Evolutionary conservation across 2,329 filamentous ascomycete genomes (phyloP), one percentile per base, ranked within the genome.

Genomic region (Penicillium italicum): DNA sequence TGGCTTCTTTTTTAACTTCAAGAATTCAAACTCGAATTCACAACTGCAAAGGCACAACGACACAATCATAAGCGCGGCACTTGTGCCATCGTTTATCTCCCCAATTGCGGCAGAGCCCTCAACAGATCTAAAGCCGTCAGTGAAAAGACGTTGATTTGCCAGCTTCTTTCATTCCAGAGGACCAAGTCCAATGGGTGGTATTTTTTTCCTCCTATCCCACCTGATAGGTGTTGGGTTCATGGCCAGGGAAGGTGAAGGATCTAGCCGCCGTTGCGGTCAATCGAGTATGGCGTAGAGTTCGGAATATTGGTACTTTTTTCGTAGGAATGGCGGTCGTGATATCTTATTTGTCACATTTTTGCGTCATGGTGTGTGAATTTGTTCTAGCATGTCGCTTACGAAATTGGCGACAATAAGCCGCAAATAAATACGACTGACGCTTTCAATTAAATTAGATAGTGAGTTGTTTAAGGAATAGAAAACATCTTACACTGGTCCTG

Each of bases 31-130:
- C 5, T 30, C n/a, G 6, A 18, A 14, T 20, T 12, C 10, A 16
- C 3, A 9, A 1, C 1, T 2, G 1, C 22, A 6, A 7, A 24
- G 3, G 5, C 11, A 8, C 12, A 9, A 10, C 11, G 3, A 16
- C n/a, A 14, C 11, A 9, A 20, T n/a, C 4, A 7, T 3, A 11
- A 30, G 14, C 3, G n/a, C 11, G n/a, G 7, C 26, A 14, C 10
- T 16, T 44, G 12, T 20, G 40, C 10, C 26, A n/a, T 43, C 3
- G 3, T 20, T 30, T 30, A 5, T 14, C n/a, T 18, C 14, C 14
- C 24, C 3, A 43, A 2, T 9, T 18, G 3, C 10, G 1, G 6
- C 11, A 28, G 3, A 30, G n/a, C 24, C 10, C 11, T 3, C 30
- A 8, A 12, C 10, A 3, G 8, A 6, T 10, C n/a, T 1, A 30